phyloP scores from a whole-genome alignment of 1,139 yeast species.

The Magnusiomyces sp. region DNA sequence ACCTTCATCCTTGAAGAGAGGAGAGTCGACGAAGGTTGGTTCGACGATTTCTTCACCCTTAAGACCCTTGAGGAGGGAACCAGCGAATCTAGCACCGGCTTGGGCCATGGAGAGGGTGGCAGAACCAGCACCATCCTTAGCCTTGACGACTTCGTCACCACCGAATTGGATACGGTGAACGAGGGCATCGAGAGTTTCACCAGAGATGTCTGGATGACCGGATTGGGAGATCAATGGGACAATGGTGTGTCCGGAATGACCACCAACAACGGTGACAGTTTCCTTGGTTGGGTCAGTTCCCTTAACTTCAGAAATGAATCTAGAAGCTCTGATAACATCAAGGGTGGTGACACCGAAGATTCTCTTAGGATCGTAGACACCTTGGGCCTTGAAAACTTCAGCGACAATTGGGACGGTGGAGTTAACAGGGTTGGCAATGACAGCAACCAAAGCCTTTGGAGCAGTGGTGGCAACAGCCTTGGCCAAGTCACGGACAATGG shows the following conservation, averaged over 20 bases:
- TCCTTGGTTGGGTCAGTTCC: constrained; percentile 49
- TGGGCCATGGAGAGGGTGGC: constrained; percentile 98
- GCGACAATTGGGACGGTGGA: constrained; percentile 98
- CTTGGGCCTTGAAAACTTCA: constrained; percentile 79
- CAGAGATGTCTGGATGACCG: constrained; percentile 43
- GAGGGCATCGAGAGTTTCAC: constrained; percentile 56
- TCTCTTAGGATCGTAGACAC: constrained; percentile 84
- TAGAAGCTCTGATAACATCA: constrained; percentile 88
- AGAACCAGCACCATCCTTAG: constrained; percentile 98
- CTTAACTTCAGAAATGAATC: constrained; percentile 69
- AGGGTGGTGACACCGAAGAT: constrained; percentile 96
- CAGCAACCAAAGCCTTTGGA: constrained; percentile 80
- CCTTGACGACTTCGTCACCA: constrained; percentile 98
- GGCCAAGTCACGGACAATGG: constrained; percentile 88
- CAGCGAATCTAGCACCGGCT: constrained; percentile 81
- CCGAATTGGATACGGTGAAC: constrained; percentile 95
- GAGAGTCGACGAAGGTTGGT: constrained; percentile 59
- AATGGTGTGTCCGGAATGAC: constrained; percentile 97
- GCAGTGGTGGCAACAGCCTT: constrained; percentile 77
- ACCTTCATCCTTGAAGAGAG: constrained; percentile 74
- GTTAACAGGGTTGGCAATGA: constrained; percentile 96
- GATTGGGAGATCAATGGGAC: constrained; percentile 86
- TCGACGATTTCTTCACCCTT: constrained; percentile 45
- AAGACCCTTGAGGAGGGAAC: constrained; percentile 47
- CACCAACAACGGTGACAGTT: constrained; percentile 69